Evolutionary conservation across 2,329 filamentous ascomycete genomes (phyloP).

Genomic region (Colletotrichum ledebouriae): DNA sequence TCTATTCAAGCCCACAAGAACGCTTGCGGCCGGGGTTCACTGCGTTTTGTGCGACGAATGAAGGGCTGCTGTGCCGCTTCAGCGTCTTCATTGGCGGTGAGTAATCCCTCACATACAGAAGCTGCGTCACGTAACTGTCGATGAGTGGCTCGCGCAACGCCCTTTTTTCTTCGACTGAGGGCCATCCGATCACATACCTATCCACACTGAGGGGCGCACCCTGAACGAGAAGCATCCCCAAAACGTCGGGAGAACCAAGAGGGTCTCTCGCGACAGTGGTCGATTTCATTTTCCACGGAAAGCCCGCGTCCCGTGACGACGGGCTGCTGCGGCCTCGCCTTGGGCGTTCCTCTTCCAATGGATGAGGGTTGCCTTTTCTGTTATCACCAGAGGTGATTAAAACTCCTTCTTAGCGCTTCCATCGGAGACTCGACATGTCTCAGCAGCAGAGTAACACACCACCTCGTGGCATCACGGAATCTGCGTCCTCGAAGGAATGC

Average conservation of each 20-base stretch:
- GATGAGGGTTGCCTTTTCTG: constrained; percentile 33
- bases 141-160: constrained; percentile 26
- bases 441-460: constrained; percentile 33
- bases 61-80: constrained; percentile 27
- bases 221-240: constrained; percentile 8
- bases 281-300: constrained; percentile 15
- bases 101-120: constrained; percentile 28
- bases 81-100: constrained; percentile 36
- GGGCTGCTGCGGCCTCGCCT: constrained; percentile 31
- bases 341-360: constrained; percentile 15
- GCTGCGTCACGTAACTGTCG: constrained; percentile 27
- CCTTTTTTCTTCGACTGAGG: constrained; percentile 1
- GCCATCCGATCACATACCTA: constrained; percentile 13
- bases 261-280: constrained; percentile 1
- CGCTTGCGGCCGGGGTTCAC: constrained; percentile 11
- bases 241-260: constrained; percentile 6
- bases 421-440: constrained; percentile 36
- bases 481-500: constrained; percentile 18
- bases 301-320: constrained; percentile 36
- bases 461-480: constrained; percentile 37
- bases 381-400: constrained; percentile 19
- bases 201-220: constrained; percentile 5
- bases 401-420: constrained; percentile 21
- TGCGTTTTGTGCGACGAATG: constrained; percentile 35
- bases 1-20: constrained; percentile 14